A percentile compares a stretch with the other conserved stretches of the same genome.
Conservation (phyloP, 768 basidiomycete genomes). For the Boletus eberwhitei region DNA sequence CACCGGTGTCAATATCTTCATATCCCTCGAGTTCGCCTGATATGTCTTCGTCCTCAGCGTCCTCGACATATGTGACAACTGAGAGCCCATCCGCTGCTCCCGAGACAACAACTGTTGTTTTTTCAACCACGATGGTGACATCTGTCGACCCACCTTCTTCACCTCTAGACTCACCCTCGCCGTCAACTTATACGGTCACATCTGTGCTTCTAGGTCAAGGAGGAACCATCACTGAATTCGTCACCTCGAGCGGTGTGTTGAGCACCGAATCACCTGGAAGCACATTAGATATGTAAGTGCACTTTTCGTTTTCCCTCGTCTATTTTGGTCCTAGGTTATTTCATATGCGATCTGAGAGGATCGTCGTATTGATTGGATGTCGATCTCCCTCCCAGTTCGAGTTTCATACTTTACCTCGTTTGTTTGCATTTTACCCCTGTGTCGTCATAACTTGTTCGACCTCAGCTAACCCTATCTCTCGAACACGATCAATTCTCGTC, state of each 20-base stretch:
- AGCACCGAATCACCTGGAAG: slow-evolving; percentile 19
- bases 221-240: slow-evolving; percentile 14
- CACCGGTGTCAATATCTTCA: neutral
- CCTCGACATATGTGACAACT: neutral
- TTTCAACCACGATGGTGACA: slow-evolving; percentile 13
- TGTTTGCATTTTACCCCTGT: slow-evolving; percentile 16
- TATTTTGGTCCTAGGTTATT: neutral
- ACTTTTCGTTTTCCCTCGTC: neutral
- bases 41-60: neutral
- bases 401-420: slow-evolving; percentile 1
- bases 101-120: slow-evolving; percentile 12
- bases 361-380: slow-evolving; percentile 6
- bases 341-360: slow-evolving; percentile 9
- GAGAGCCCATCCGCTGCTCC: neutral
- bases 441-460: slow-evolving; percentile 14
- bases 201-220: slow-evolving; percentile 16
- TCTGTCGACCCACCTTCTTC: neutral
- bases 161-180: neutral
- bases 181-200: slow-evolving; percentile 21
- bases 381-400: neutral
- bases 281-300: slow-evolving; percentile 14
- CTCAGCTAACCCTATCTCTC: slow-evolving; percentile 15
- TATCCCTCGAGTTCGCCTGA: neutral
- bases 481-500: slow-evolving; percentile 1
- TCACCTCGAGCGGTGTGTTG: slow-evolving; percentile 21